A percentile compares a stretch with the other conserved stretches of the same genome.
Evolutionary conservation across 1,139 yeast genomes (phyloP).

Genomic region (Candida neerlandica): DNA sequence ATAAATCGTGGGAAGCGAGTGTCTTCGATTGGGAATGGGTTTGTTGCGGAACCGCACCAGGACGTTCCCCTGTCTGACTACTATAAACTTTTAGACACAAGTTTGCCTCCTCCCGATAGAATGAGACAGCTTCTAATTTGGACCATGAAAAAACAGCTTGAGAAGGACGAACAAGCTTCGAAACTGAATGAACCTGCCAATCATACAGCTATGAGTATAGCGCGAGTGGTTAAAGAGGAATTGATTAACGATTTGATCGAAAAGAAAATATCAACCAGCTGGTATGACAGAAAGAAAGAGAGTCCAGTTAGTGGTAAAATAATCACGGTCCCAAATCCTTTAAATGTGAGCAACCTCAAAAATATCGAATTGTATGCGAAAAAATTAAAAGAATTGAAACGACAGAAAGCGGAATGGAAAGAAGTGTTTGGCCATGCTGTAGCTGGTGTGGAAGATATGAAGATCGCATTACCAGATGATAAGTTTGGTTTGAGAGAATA

Average conservation of each 20-base stretch:
- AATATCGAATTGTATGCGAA: conserved; percentile 48
- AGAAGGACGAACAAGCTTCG: conserved; percentile 31
- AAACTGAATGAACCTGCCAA: conserved; percentile 31
- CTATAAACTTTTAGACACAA: conserved; percentile 62
- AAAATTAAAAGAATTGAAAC: conserved; percentile 44
- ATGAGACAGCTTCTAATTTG: conserved; percentile 72
- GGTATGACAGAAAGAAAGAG: conserved; percentile 53
- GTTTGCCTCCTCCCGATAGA: conserved; percentile 70
- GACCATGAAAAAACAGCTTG: conserved; percentile 60
- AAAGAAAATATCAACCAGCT: conserved; percentile 63
- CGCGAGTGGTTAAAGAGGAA: conserved; percentile 69
- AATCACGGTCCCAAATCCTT: conserved; percentile 54
- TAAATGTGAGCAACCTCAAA: conserved; percentile 51
- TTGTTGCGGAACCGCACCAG: conserved; percentile 66
- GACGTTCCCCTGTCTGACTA: conserved; percentile 59
- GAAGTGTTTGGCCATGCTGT: conserved; percentile 28
- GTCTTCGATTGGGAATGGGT: conserved; percentile 77
- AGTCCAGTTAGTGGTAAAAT: conserved; percentile 21
- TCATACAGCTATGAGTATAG: conserved; percentile 51
- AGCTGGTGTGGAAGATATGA: conserved; percentile 21
- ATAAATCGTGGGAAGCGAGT: conserved; percentile 68
- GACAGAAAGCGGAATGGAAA: conserved; percentile 55
- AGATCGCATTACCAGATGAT: conserved; percentile 14
- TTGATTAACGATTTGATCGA: conserved; percentile 58
- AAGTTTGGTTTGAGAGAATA: conserved; percentile 16